A percentile compares a stretch with the other conserved stretches of the same genome.
Conservation (phyloP, 2,329 filamentous ascomycete species). For the Fusarium coicis region DNA sequence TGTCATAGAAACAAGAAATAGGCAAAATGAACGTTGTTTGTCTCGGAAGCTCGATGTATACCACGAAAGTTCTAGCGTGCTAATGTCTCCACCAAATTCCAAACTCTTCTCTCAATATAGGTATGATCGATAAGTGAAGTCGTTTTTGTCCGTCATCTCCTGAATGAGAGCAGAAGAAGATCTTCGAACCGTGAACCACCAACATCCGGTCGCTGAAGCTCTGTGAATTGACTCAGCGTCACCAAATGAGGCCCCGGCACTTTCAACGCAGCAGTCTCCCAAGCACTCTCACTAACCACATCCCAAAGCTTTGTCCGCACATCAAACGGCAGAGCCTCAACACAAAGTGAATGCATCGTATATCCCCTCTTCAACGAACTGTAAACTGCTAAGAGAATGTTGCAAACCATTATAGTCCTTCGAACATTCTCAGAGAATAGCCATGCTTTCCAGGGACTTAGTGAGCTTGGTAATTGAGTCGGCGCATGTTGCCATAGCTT, state of each 20-base stretch:
- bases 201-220: accelerated
- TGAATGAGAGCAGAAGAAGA: background rate
- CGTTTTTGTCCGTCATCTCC: background rate
- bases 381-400: background rate
- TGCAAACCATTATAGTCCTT: slow-evolving; percentile 8
- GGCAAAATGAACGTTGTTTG: accelerated
- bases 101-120: accelerated
- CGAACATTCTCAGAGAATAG: slow-evolving; percentile 2
- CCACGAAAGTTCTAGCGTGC: accelerated
- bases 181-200: background rate
- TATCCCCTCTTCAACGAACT: slow-evolving; percentile 7
- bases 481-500: background rate
- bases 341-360: slow-evolving; percentile 6
- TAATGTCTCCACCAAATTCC: too few relatives aligned
- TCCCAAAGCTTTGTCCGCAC: background rate
- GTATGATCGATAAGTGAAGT: too few relatives aligned
- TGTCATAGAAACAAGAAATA: accelerated
- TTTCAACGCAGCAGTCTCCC: background rate
- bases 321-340: slow-evolving; percentile 13
- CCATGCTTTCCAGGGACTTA: slow-evolving; percentile 15
- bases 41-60: too few relatives aligned
- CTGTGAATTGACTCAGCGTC: background rate
- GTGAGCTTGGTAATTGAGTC: background rate
- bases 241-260: background rate
- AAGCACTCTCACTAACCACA: background rate